phyloP scores from a whole-genome alignment of 1,139 yeast species.

The Hyphopichia khmerensis region DNA sequence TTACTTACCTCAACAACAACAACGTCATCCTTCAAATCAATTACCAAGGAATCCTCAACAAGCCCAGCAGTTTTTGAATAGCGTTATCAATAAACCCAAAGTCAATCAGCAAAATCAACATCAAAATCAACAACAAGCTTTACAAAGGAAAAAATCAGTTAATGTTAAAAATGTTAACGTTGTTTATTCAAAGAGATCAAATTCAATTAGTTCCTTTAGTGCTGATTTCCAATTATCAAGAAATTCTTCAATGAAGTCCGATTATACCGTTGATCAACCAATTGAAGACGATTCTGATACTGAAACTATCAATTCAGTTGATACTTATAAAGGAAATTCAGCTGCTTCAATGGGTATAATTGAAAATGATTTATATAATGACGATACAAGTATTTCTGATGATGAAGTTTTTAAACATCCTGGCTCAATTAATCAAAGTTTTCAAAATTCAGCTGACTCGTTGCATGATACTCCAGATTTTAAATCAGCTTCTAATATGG shows the following conservation, averaged over 20 bases:
- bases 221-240: slow-evolving; percentile 17
- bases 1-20: not conserved
- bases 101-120: not conserved
- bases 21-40: not conserved
- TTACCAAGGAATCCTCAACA: not conserved
- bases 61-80: not conserved
- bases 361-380: slow-evolving; percentile 1
- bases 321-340: not conserved
- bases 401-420: slow-evolving; percentile 1
- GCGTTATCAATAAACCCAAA: not conserved
- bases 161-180: slow-evolving; percentile 24
- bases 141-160: not conserved
- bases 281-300: slow-evolving; percentile 3
- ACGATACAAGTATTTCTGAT: not conserved
- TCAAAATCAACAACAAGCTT: not conserved
- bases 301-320: not conserved
- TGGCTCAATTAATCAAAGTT: slow-evolving; percentile 10
- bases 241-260: slow-evolving; percentile 5
- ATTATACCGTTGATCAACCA: not conserved
- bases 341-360: slow-evolving; percentile 1
- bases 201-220: slow-evolving; percentile 29
- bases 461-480: not conserved
- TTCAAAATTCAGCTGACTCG: slow-evolving; percentile 7
- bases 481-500: not conserved
- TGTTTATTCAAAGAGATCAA: slow-evolving; percentile 19